Evolutionary conservation across 2,329 filamentous ascomycete species (phyloP), one percentile per base, ranked within the genome.

Genomic region (Ampelomyces quisqualis): DNA sequence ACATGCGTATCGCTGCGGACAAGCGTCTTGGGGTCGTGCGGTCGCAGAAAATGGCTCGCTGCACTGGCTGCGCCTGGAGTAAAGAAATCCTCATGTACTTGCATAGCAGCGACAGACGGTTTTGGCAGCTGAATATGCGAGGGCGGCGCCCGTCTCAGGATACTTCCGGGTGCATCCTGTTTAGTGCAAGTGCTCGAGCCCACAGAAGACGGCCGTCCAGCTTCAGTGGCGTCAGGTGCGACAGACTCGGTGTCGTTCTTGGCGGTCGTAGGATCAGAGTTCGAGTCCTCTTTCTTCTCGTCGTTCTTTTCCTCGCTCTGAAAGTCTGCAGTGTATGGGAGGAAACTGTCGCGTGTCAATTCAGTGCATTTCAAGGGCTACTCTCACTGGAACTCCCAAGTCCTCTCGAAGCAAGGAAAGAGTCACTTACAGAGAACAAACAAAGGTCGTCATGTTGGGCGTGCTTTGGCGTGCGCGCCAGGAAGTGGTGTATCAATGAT

Each of bases 251-350:
- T 51, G 21, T 19, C 23, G 20, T 23, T 11, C 8, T 53, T 60
- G 7, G 13, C 13, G 41, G 48, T 50, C 20, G 69, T 56, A 81
- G 80, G 36, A 31, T 38, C 35, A 19, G 47, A 45, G 26, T 55
- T 47, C 30, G 53, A 47, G 41, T 84, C 84, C 2, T 36, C 34
- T 20, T 33, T 13, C 31, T 26, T 17, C 7, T 26, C 15, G 5
- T 38, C 35, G 13, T 33, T 13, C 31, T 26, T 17, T 10, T 26
- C 15, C 7, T 38, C 35, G 13, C 33, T 11, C 38, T 73, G 64
- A 68, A 97, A 97, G 68, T 95, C 84, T 60, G 95, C 77, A 27
- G 91, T 97, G 68, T 95, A 90, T 22, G 91, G 91, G 23, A 96
- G 80, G 65, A 95, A 95, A 42, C 90, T 95, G 64, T n/a, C 34